Base-by-base conservation (phyloP, 805 yeast genomes). In the Candida yuanshanica region DNA sequence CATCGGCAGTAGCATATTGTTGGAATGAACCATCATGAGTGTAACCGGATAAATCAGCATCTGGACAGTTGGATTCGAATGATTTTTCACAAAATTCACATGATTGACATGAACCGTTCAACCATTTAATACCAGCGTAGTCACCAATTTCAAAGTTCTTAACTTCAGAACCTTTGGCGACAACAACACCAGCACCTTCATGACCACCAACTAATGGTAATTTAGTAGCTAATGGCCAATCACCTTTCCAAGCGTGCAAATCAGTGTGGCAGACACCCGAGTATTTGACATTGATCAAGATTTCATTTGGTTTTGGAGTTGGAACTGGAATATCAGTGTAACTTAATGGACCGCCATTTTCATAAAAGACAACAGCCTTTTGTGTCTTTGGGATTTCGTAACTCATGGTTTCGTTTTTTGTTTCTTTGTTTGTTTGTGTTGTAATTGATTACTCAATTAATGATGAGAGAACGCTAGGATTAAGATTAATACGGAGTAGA, bases 111-210 rank as follows among this genome's bases (percentile, higher is more conserved):
- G 82, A 75, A 50, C 82, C 80, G 63, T 79, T 79, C 56, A 79
- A 68, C 85, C 85, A 79, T 59, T 79, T 79, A 55, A 79, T 65
- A 61, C 85, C 85, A 38, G 84, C 85, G 41, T 60, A 69, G 55
- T 79, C 85, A 58, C 85, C 85, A 48, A 79, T 57, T 56, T 77
- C 67, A 67, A 79, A 79, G 50, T 76, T 77, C 39, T 64, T 69
- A 44, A 79, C 85, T 53, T 72, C 67, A 33, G 69, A 69, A 56
- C 85, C 85, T 60, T 69, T 65, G 38, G 74, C 82, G 46, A 79
- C 85, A 48, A 79, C 85, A 26, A 74, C 72, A 64, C 85, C 84
- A 37, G 83, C 83, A 69, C 85, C 85, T 64, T 79, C 85, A 63
- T 79, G 85, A 57, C 85, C 85, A 53, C 85, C 85, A 35, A 79